Evolutionary conservation across 805 yeast genomes (phyloP).

Genomic region (Wickerhamiella hasegawae): DNA sequence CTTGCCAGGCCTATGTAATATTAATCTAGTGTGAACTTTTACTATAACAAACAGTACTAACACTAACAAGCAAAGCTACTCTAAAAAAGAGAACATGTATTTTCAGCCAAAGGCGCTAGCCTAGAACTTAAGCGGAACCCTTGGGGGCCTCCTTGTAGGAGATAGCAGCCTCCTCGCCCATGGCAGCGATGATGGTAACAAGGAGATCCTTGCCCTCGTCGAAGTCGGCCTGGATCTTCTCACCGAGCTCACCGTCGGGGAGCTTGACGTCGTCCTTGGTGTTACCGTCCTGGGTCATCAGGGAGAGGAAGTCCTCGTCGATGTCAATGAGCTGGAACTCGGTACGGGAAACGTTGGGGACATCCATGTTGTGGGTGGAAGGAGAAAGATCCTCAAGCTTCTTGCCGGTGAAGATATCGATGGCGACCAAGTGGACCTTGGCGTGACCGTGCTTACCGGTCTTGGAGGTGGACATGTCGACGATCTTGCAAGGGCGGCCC

Average conservation of each 20-base stretch:
- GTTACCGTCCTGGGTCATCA: slow-evolving; percentile 95
- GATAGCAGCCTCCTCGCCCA: slow-evolving; percentile 99
- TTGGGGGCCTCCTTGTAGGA: slow-evolving; percentile 98
- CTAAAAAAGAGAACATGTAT: too few relatives aligned
- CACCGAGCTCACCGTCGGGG: slow-evolving; percentile 98
- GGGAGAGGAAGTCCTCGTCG: slow-evolving; percentile 93
- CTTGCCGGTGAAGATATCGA: slow-evolving; percentile 97
- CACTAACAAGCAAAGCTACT: too few relatives aligned
- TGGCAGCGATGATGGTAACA: slow-evolving; percentile 93
- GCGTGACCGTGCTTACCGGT: slow-evolving; percentile 99
- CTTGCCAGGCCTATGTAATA: too few relatives aligned
- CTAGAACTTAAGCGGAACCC: slow-evolving; percentile 4
- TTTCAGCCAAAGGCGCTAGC: too few relatives aligned
- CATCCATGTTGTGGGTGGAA: slow-evolving; percentile 99
- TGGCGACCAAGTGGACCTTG: slow-evolving; percentile 98
- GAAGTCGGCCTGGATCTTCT: slow-evolving; percentile 76
- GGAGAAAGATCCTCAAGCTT: slow-evolving; percentile 99
- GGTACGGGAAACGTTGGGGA: slow-evolving; percentile 90
- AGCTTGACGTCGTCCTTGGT: slow-evolving; percentile 98
- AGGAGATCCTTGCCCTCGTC: slow-evolving; percentile 97
- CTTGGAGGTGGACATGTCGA: slow-evolving; percentile 99
- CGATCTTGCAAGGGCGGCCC: slow-evolving; percentile 99
- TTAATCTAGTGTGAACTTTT: background rate
- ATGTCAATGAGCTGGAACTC: slow-evolving; percentile 94
- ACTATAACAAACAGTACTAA: too few relatives aligned